Base-by-base conservation (phyloP, 2,329 filamentous ascomycete species). In the Trichoderma harzianum region DNA sequence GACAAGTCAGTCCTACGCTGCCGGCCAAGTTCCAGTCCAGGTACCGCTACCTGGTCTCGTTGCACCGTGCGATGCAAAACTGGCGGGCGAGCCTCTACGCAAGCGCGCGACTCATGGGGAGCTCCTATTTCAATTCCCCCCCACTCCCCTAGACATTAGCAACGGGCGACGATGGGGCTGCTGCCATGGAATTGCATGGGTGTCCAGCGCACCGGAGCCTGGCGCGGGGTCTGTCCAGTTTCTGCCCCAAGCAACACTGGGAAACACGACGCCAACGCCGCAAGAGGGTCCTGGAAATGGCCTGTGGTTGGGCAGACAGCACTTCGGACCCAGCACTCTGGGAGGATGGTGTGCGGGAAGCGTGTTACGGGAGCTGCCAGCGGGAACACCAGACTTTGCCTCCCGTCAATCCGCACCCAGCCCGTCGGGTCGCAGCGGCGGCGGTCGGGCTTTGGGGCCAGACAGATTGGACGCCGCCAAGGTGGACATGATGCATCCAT, bases 381-480 rank as follows among this genome's bases (percentile, higher is more conserved):
- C 70, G 70, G 65, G 65, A 72, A 30, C 71, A 70, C 71, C 71
- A 72, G 58, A 51, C 71, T 26, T 43, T 57, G 68, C 64, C 51
- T 65, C 61, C 68, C 61, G 67, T 70, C 66, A 64, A 70, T 72
- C 67, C 67, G 67, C 71, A 72, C 61, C 71, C 71, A 72, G 61
- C 53, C 67, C 68, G 68, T 71, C 71, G 71, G 71, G 71, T 72
- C 71, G 57, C 51, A 72, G 62, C 60, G 62, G 68, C 71, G 68
- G 71, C 60, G 65, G 65, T 70, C 66, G 58, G 66, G 64, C 55
- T 58, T 69, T 58, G 70, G 61, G 30, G 64, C 64, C 63, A 61
- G n/a, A 43, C 55, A 57, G 70, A 61, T 57, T 30, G 39, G 18
- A 24, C 57, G 64, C 63, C 57, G 47, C 68, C 51, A 43, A 43